Evolutionary conservation across 352 stramenopile genomes (phyloP), one percentile per base, ranked within the genome.

Genomic region (Globisporangium megalacanthum): DNA sequence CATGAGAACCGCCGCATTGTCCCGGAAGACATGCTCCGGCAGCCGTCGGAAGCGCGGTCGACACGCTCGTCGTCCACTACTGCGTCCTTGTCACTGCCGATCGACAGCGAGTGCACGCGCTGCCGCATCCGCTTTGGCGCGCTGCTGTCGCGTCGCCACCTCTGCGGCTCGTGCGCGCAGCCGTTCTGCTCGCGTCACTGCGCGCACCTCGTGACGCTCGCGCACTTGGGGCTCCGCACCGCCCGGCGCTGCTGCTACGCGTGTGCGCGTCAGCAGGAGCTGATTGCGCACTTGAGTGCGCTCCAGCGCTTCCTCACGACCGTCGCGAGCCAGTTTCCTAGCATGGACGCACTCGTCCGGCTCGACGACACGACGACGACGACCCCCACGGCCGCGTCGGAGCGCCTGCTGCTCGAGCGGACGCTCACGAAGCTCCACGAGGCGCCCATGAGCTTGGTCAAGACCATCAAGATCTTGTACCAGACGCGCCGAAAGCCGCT

Each of bases 401-500:
- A 49, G 19, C 17, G 5, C 6, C n/a, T 11, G 19, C 50, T 74
- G 57, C 68, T 81, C 9, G 66, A 77, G 48, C 62, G 68, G 7
- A 88, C 65, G 20, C 50, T 86, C 37, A 29, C 65, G 15, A 90
- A 88, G 58, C 67, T 90, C 2, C 75, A 73, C 1, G 53, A 54
- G 0, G 68, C 68, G 9, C 73, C 76, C 0, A 89, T 91, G 81
- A 91, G 78, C 37, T 58, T 92, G n/a, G 85, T 85, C 51, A 78
- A 79, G 47, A 88, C 79, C 0, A 75, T 92, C 58, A 89, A 89
- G 68, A 86, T 89, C 50, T 45, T 92, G 58, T 92, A 89, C 61
- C 82, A 89, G 64, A 92, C 79, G 14, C 63, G 75, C 1, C 77
- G 78, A 54, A 89, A 83, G 58, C 77, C 79, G 31, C 69, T 86